Evolutionary conservation across 768 basidiomycete species (phyloP).

Genomic region (Suillus discolor): DNA sequence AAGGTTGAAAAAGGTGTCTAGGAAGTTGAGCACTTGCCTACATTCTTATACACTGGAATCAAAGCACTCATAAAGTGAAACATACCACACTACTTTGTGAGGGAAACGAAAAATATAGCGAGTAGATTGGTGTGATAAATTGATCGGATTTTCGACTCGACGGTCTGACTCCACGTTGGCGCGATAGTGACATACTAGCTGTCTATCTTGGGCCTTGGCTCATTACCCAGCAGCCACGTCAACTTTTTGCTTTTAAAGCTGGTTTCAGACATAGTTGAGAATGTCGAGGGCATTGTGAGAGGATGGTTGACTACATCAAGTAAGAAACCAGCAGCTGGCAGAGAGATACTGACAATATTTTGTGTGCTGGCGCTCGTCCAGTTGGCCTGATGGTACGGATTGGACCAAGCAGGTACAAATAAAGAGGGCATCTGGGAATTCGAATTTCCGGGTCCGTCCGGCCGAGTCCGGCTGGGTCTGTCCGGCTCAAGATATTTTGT

Average conservation of each 20-base stretch:
- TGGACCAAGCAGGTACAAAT: too few relatives aligned
- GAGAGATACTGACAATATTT: background rate
- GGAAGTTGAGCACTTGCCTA: slow-evolving; percentile 5
- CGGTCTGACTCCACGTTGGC: too few relatives aligned
- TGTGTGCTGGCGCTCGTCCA: background rate
- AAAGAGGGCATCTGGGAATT: too few relatives aligned
- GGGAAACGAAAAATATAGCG: too few relatives aligned
- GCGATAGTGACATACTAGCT: background rate
- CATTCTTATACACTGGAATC: background rate
- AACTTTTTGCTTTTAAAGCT: background rate
- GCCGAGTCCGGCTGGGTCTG: too few relatives aligned
- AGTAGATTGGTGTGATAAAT: too few relatives aligned
- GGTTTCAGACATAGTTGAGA: background rate
- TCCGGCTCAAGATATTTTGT: too few relatives aligned
- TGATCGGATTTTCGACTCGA: background rate
- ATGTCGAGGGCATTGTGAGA: background rate
- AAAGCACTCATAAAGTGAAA: too few relatives aligned
- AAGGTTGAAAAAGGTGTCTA: slow-evolving; percentile 4
- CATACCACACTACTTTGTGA: background rate
- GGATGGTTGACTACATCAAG: background rate
- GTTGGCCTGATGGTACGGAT: too few relatives aligned
- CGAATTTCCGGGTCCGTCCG: too few relatives aligned
- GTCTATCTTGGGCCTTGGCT: background rate
- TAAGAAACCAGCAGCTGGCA: background rate
- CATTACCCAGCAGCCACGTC: background rate